A percentile compares a stretch with the other conserved stretches of the same genome.
Evolutionary conservation across 176 grass and related monocot species (phyloP).

Genomic region (Carex littledalei): DNA sequence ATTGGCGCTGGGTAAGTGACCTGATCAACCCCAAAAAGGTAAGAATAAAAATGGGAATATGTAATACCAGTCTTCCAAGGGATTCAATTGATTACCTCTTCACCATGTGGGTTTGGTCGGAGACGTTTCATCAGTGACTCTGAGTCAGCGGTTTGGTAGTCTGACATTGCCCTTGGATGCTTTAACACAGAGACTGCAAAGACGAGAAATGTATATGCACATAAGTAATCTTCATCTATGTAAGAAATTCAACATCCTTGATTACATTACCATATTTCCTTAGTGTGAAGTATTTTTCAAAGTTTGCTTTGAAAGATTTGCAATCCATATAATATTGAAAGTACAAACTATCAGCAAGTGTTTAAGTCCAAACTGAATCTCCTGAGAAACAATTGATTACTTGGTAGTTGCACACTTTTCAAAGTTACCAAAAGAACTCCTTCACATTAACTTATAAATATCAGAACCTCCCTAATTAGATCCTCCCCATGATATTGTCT

Average conservation of each 20-base stretch:
- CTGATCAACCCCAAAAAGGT: conserved; percentile 38
- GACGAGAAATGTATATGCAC: conserved; percentile 32
- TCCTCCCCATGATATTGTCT: not conserved
- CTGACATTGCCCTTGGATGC: conserved; percentile 59
- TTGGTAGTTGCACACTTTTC: not conserved
- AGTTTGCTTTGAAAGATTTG: not conserved
- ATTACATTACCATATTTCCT: not conserved
- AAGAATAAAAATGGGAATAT: conserved; percentile 23
- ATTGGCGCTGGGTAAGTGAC: conserved; percentile 67
- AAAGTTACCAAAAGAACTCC: not conserved
- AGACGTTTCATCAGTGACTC: conserved; percentile 94
- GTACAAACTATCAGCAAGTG: not conserved
- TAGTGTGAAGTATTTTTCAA: not conserved
- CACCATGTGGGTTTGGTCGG: conserved; percentile 59
- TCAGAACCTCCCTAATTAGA: not conserved
- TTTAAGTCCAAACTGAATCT: not conserved
- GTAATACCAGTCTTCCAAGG: conserved; percentile 3
- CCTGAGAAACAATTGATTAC: not conserved
- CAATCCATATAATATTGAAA: not conserved
- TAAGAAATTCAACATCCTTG: not conserved
- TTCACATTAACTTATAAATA: not conserved
- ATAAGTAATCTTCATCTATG: not conserved
- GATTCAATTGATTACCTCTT: conserved; percentile 58
- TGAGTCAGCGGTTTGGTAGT: conserved; percentile 90
- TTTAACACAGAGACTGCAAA: conserved; percentile 65